phyloP scores from a whole-genome alignment of 306 rosid genomes.

The Vigna trinervia region DNA sequence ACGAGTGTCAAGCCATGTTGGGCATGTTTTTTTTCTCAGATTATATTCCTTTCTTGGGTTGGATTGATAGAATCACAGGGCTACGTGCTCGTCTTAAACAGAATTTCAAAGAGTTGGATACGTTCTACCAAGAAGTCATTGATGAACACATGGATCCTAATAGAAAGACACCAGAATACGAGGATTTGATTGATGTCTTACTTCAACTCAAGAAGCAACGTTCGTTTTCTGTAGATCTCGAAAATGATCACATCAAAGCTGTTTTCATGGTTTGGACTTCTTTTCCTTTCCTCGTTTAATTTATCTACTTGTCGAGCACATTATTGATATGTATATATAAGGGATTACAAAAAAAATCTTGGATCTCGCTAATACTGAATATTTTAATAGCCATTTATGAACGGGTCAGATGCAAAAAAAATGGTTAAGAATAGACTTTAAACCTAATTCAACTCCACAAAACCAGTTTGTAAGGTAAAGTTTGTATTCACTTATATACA shows the following conservation, averaged over 20 bases:
- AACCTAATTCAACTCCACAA: too few relatives aligned
- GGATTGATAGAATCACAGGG: constrained; percentile 47
- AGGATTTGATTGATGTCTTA: background rate
- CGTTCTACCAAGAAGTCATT: constrained; percentile 39
- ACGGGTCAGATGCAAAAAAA: too few relatives aligned
- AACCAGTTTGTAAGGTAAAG: too few relatives aligned
- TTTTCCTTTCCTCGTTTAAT: too few relatives aligned
- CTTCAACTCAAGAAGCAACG: background rate
- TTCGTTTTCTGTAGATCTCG: background rate
- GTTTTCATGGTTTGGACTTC: background rate
- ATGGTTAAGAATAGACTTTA: too few relatives aligned
- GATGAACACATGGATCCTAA: constrained; percentile 25
- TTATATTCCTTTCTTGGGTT: constrained; percentile 41
- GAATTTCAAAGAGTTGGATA: constrained; percentile 35
- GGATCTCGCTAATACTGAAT: too few relatives aligned
- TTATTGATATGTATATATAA: too few relatives aligned
- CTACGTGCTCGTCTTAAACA: constrained; percentile 13
- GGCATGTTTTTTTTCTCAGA: constrained; percentile 33
- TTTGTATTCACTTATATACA: too few relatives aligned
- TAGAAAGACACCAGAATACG: background rate
- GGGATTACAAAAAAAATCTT: too few relatives aligned
- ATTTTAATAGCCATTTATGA: too few relatives aligned
- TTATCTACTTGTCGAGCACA: too few relatives aligned
- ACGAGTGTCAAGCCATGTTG: background rate
- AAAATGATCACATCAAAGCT: background rate